These are phyloP conservation scores for Raphanus sativus DNA, from an alignment of 345 rosid genomes.

Conservation along the genomic window DNA sequence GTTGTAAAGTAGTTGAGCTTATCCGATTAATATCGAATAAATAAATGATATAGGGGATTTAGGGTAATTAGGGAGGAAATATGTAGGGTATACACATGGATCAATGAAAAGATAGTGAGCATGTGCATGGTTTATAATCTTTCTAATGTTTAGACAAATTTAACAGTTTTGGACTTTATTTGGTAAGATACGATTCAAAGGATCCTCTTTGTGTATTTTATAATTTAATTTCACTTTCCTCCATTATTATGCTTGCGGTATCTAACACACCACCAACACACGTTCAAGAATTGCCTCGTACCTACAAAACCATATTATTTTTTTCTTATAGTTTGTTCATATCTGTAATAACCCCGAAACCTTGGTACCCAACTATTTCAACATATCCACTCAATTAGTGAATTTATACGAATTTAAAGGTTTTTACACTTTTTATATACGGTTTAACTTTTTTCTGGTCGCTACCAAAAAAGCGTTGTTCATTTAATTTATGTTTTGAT, in stretches of 20 bases:
- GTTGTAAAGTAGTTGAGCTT: slow-evolving; percentile 29
- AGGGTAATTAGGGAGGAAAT: slow-evolving; percentile 21
- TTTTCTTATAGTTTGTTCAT: slow-evolving; percentile 22
- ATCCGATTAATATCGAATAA: slow-evolving; percentile 19
- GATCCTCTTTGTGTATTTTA: slow-evolving; percentile 22
- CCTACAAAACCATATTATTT: slow-evolving; percentile 27
- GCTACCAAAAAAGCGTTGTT: not conserved
- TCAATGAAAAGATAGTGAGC: slow-evolving; percentile 35
- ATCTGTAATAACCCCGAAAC: not conserved
- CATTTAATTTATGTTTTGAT: not conserved
- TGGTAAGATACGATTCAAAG: slow-evolving; percentile 32
- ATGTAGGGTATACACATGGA: slow-evolving; percentile 36
- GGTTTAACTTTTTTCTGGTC: not conserved
- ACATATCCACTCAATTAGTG: not conserved
- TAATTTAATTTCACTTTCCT: slow-evolving; percentile 7
- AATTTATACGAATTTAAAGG: not conserved
- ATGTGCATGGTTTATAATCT: slow-evolving; percentile 33
- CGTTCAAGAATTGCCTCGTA: slow-evolving; percentile 36
- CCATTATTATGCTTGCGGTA: slow-evolving; percentile 33
- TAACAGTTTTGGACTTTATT: slow-evolving; percentile 14
- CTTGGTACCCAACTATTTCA: slow-evolving; percentile 20
- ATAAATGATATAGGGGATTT: slow-evolving; percentile 11
- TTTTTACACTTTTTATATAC: not conserved
- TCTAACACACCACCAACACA: slow-evolving; percentile 39
- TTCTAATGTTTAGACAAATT: slow-evolving; percentile 3